Evolutionary conservation across 2,329 filamentous ascomycete species (phyloP), one percentile per base, ranked within the genome.

Genomic region (Alternaria brassicae): DNA sequence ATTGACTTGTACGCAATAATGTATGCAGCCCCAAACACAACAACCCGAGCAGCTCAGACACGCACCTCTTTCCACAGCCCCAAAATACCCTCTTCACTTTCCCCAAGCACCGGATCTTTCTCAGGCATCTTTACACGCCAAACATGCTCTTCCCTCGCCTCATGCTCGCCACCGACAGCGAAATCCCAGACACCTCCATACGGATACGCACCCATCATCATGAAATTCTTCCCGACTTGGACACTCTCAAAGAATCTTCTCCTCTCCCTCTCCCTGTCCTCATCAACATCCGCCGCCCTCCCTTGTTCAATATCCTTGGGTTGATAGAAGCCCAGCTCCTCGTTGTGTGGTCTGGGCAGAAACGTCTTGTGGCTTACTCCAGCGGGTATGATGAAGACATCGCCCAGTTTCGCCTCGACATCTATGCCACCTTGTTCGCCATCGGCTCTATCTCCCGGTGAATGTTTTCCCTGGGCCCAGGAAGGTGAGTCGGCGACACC

Each of bases 181-280:
- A 84, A 85, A 67, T 86, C 83, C 85, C 84, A 87, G 10, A 74
- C 70, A 0, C 74, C 75, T 3, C 80, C 78, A 34, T 67, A 66
- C 2, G 83, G 83, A 76, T 88, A 88, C 4, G 83, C 84, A 0
- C 86, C 86, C 71, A 87, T 81, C 84, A 86, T 86, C 51, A 80
- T 83, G 62, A 85, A 86, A 49, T 68, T 61, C 0, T 82, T 82
- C 1, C 70, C 62, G 4, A 83, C 54, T 54, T 76, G 45, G 1
- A 83, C 65, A 1, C 65, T 62, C 6, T 67, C 69, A 57, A 85
- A 68, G 19, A 76, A 77, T 17, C 70, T 63, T 45, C 74, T 67
- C 48, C 72, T 67, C 40, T 68, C 66, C 79, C 72, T 10, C 69
- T 72, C 62, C 78, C 77, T 1, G 73, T 65, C 51, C 4, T 47